phyloP scores from a whole-genome alignment of 1,284 basidiomycete species.

The Ustilago cynodontis region DNA sequence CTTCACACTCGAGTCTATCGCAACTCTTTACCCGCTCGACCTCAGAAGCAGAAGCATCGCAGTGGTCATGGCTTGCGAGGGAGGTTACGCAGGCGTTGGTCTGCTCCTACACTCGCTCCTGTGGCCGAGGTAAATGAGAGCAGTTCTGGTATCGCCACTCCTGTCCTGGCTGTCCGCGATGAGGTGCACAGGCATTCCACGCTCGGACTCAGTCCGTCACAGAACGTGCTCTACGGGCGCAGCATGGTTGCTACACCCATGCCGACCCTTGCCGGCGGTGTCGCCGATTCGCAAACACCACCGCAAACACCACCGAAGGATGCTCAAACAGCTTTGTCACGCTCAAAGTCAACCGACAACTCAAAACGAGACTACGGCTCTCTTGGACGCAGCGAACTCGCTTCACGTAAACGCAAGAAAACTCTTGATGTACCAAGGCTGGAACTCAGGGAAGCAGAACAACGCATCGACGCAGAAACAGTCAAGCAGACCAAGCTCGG shows the following conservation, averaged over 20 bases:
- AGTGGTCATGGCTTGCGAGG: constrained; percentile 20
- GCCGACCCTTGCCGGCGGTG: constrained; percentile 1
- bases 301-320: not conserved
- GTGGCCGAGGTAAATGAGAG: constrained; percentile 68
- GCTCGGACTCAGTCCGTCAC: constrained; percentile 17
- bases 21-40: constrained; percentile 16
- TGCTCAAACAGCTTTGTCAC: not conserved
- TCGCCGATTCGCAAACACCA: not conserved
- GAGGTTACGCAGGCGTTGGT: constrained; percentile 46
- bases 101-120: constrained; percentile 64
- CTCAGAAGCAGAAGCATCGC: constrained; percentile 24
- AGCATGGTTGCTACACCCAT: constrained; percentile 35
- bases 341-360: not conserved
- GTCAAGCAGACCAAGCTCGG: constrained; percentile 74
- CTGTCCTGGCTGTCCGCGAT: constrained; percentile 52
- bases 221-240: constrained; percentile 29
- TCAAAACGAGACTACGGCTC: constrained; percentile 44
- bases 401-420: constrained; percentile 36
- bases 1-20: constrained; percentile 50
- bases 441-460: constrained; percentile 33
- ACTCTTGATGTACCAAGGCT: constrained; percentile 42
- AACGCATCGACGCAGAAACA: constrained; percentile 41
- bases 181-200: constrained; percentile 34
- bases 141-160: constrained; percentile 66
- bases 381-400: constrained; percentile 30